Conservation (phyloP, 2,329 filamentous ascomycete genomes). For the Penicillium oxalicum region DNA sequence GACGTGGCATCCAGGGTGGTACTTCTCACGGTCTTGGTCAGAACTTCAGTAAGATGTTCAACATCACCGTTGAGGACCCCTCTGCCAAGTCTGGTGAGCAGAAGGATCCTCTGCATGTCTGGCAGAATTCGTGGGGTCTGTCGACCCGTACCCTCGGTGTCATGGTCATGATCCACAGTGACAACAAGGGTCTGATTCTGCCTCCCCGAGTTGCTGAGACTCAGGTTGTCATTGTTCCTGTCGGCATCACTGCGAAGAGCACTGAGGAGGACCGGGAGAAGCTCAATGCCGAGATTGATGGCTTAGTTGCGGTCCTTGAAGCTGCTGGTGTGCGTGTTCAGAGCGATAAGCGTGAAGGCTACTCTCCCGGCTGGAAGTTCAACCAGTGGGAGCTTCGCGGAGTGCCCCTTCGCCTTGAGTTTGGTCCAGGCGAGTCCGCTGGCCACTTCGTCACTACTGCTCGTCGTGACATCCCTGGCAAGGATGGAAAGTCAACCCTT, state of each 20-base stretch:
- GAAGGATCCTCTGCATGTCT: conserved; percentile 65
- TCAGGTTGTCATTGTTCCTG: conserved; percentile 82
- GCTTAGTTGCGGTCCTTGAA: conserved; percentile 62
- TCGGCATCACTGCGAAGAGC: conserved; percentile 86
- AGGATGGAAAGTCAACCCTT: conserved; percentile 70
- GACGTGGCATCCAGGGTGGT: conserved; percentile 91
- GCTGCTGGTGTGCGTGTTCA: conserved; percentile 71
- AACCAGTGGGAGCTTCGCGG: conserved; percentile 98
- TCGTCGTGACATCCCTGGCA: conserved; percentile 67
- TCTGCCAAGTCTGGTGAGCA: conserved; percentile 57
- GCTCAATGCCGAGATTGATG: conserved; percentile 69
- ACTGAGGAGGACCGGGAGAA: conserved; percentile 70
- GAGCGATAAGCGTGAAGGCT: conserved; percentile 79
- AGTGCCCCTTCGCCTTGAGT: conserved; percentile 87
- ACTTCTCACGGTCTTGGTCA: conserved; percentile 93
- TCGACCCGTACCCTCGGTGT: conserved; percentile 96
- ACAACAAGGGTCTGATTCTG: conserved; percentile 90
- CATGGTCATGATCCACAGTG: conserved; percentile 97
- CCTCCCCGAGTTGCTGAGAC: conserved; percentile 83
- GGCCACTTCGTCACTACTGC: conserved; percentile 78
- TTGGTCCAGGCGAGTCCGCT: conserved; percentile 88
- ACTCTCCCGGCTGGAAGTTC: conserved; percentile 95
- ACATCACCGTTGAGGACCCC: conserved; percentile 94
- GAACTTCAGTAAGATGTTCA: conserved; percentile 99
- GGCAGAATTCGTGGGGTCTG: conserved; percentile 99